Base-by-base conservation (phyloP, 495 filamentous ascomycete species). In the Lophium mytilinum region DNA sequence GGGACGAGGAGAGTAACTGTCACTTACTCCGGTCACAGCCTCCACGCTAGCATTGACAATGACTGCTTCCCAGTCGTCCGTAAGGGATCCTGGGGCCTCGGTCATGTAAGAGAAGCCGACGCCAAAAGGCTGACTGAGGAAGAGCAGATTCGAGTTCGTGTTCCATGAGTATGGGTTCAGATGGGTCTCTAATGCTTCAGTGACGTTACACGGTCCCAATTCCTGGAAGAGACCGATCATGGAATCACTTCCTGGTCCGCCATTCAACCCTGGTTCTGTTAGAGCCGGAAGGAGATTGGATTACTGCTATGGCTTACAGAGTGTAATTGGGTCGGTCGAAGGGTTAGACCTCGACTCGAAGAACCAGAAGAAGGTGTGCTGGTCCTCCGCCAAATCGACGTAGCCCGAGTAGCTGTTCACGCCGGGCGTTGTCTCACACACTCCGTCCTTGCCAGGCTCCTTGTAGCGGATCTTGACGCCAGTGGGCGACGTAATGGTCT, bases 221-320 rank as follows among this genome's bases (percentile, higher is more conserved):
- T 85, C 82, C 72, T 86, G 82, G 57, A 89, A 88, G 45, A 90
- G 69, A 5, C 86, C 87, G 54, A 87, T 81, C 70, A 87, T 73
- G 12, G 83, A 87, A 57, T 83, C 76, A 45, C 72, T 77, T 12
- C 80, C 80, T 0, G 80, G 80, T 1, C 80, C 80, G 41, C 72
- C 74, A 50, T 73, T 73, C 15, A 72, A 59, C 72, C 72, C 24
- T 30, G 6, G 24, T 30, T 30, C 6, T 6, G 6, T 30, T 30
- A 30, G 24, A 30, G 2, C 24, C 6, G 2, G 24, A 30, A 30
- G 24, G 24, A 30, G 3, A 6, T 30, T 30, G 24, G 6, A 30
- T 2, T 30, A 30, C 24, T 30, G 24, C 24, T 30, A 6, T 30
- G 24, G 24, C 24, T 30, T 30, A 30, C 24, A 72, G 1, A 61